Evolutionary conservation across 148 eudicot species (phyloP), one percentile per base, ranked within the genome.

Genomic region (Amaranthus hypochondriacus): DNA sequence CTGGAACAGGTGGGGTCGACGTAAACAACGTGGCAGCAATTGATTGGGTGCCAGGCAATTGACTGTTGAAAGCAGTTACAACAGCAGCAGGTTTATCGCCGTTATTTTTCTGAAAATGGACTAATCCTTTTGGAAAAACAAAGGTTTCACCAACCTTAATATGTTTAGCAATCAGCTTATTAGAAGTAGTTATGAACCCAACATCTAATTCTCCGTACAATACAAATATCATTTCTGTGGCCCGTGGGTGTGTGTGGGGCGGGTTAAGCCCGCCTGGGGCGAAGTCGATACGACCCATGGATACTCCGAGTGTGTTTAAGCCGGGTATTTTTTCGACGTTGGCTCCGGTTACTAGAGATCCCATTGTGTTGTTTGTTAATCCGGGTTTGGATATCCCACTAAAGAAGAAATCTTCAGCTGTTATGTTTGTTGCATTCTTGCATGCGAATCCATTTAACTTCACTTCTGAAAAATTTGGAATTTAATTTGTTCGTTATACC

Each of bases 241-340:
- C 86, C 44, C 86, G 81, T 69, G 86, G 86, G 71, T 83, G 86
- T 50, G 77, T 75, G 73, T 83, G 86, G 21, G 86, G 86, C 3
- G 86, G 83, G 79, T 83, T 83, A 8, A 83, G 75, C 0, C 86
- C 86, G 5, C 78, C 78, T 0, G 83, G 86, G 62, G 79, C 86
- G 13, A 43, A 83, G 77, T 83, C 86, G 50, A 83, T 83, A 8
- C 86, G 83, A n/a, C 79, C 69, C 83, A 83, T 80, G 68, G 86
- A 83, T 5, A 77, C 79, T 52, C 81, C 83, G 11, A 83, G 83
- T 18, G 86, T 83, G 83, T 80, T 83, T 4, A 80, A 79, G 7
- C 86, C 86, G 4, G 86, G 86, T 65, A 83, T 80, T 53, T 80
- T 77, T 8, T 77, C 77, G 5, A 83, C 86, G 57, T 77, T 74